A percentile compares a stretch with the other conserved stretches of the same genome.
phyloP scores from a whole-genome alignment of 768 basidiomycete genomes.

The Leccinum ochraceum region DNA sequence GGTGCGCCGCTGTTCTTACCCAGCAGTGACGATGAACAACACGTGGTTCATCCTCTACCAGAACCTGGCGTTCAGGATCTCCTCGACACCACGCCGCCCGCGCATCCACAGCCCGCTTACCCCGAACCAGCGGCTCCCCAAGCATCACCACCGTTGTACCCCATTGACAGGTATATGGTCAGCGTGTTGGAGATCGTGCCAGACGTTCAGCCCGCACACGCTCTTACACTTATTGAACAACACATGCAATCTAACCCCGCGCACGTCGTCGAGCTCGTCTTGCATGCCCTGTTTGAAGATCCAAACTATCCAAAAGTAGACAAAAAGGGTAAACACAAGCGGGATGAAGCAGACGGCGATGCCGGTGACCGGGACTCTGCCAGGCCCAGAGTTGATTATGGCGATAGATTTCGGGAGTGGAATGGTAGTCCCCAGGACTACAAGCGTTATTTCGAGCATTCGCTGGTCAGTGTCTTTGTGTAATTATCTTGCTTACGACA shows the following conservation, averaged over 20 bases:
- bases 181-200: constrained; percentile 70
- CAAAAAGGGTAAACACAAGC: constrained; percentile 48
- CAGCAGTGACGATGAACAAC: constrained; percentile 37
- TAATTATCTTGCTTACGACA: background rate
- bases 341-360: constrained; percentile 31
- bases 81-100: background rate
- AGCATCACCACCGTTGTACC: constrained; percentile 17
- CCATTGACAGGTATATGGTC: constrained; percentile 38
- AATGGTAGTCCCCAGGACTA: constrained; percentile 47
- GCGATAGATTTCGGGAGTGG: constrained; percentile 44
- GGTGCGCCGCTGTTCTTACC: constrained; percentile 39
- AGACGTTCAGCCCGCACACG: constrained; percentile 62
- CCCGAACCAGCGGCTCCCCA: constrained; percentile 6
- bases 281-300: constrained; percentile 66
- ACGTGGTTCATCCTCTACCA: constrained; percentile 1
- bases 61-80: background rate
- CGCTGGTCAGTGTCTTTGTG: constrained; percentile 42
- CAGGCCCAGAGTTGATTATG: constrained; percentile 57
- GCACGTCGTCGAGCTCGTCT: constrained; percentile 49
- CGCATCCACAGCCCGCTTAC: background rate
- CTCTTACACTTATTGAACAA: constrained; percentile 46
- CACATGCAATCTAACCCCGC: constrained; percentile 38
- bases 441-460: constrained; percentile 53
- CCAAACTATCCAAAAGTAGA: constrained; percentile 57
- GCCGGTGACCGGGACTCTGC: constrained; percentile 26